A percentile compares a stretch with the other conserved stretches of the same genome.
Conservation (phyloP, 1,139 yeast species). For the Scheffersomyces titani region DNA sequence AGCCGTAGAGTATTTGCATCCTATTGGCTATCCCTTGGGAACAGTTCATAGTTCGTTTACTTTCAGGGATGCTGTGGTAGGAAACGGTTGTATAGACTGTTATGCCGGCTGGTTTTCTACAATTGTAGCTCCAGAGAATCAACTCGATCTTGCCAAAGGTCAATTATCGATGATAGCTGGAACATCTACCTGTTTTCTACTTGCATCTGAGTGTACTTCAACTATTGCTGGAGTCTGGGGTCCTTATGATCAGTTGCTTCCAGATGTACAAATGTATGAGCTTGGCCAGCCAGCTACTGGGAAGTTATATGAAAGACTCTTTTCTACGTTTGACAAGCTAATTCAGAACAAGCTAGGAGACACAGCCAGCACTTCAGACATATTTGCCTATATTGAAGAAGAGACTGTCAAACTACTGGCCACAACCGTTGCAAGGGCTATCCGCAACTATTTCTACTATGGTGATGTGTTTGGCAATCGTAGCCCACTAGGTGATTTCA, state of each 20-base stretch:
- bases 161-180: slow-evolving; percentile 57
- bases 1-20: slow-evolving; percentile 5
- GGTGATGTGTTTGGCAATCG: slow-evolving; percentile 61
- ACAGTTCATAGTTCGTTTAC: slow-evolving; percentile 2
- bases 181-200: slow-evolving; percentile 57
- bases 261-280: slow-evolving; percentile 36
- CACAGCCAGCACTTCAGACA: slow-evolving; percentile 5
- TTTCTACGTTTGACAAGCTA: slow-evolving; percentile 28
- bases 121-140: slow-evolving; percentile 4
- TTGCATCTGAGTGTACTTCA: slow-evolving; percentile 19
- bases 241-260: slow-evolving; percentile 39
- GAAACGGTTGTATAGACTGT: slow-evolving; percentile 58
- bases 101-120: slow-evolving; percentile 56
- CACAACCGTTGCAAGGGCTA: slow-evolving; percentile 12
- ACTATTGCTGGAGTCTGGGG: slow-evolving; percentile 57
- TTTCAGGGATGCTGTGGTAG: slow-evolving; percentile 20
- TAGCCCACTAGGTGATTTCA: slow-evolving; percentile 53
- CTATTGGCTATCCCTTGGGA: slow-evolving; percentile 25
- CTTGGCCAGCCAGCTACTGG: slow-evolving; percentile 65
- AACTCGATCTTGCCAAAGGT: slow-evolving; percentile 11
- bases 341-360: slow-evolving; percentile 3
- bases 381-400: slow-evolving; percentile 25
- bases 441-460: slow-evolving; percentile 43
- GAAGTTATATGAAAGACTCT: slow-evolving; percentile 46
- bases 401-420: slow-evolving; percentile 25